Evolutionary conservation across 129 eudicot species (phyloP), one percentile per base, ranked within the genome.

Genomic region (Tagetes erecta): DNA sequence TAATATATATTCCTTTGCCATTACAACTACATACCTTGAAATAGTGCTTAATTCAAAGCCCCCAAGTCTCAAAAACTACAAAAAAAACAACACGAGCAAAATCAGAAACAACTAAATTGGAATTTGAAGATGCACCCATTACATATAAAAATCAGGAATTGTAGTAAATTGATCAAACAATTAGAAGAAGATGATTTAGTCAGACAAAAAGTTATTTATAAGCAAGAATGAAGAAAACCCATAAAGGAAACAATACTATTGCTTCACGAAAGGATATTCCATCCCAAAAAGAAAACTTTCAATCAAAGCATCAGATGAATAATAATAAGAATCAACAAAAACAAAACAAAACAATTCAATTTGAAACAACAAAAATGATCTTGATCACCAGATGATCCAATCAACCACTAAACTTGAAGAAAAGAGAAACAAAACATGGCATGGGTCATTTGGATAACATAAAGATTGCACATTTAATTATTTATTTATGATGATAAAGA

Each of bases 201-300:
- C 56, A 42, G 35, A 80, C 60, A 62, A 53, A 40, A 52, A 42
- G 41, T 63, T 60, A 38, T 41, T 60, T 65, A 71, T 72, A 47
- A 51, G 63, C 64, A 35, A 78, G 35, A 50, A 71, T 40, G 57
- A 58, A 38, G 46, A 70, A 67, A 46, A 83, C 64, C 64, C 57
- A 52, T 64, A 40, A 67, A 73, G 87, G 63, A 71, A 85, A 77
- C 86, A 81, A 83, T 77, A 64, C 84, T 73, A 76, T 79, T 77
- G 69, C 86, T 74, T 70, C 85, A 73, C 63, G 65, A 76, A 76
- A 70, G 86, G 84, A 88, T 85, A 89, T 87, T 77, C 77, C 68
- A 80, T 66, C 67, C 46, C 31, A 73, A 83, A 77, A 79, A 63
- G 50, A 10, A 33, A 58, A 67, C 64, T 75, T 75, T 47, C 57